Evolutionary conservation across 805 yeast genomes (phyloP).

Genomic region (Wickerhamomyces sydowiorum): DNA sequence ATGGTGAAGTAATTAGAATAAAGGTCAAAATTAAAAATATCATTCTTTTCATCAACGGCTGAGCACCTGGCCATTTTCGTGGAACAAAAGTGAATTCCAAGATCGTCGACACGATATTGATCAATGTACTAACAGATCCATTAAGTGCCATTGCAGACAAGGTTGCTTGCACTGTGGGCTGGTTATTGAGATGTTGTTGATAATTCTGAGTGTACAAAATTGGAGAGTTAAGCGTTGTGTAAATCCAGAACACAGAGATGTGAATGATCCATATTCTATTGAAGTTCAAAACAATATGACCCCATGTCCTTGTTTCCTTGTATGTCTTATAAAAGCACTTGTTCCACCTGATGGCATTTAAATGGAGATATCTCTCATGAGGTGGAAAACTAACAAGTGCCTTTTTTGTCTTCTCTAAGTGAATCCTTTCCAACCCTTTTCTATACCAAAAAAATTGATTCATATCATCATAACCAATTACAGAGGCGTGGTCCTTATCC

Average conservation of each 20-base stretch:
- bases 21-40: conserved; percentile 36
- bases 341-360: conserved; percentile 59
- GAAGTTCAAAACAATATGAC: conserved; percentile 66
- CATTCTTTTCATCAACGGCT: conserved; percentile 46
- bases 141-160: conserved; percentile 60
- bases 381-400: conserved; percentile 32
- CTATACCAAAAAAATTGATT: conserved; percentile 85
- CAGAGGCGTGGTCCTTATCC: conserved; percentile 60
- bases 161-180: conserved; percentile 52
- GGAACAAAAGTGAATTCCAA: conserved; percentile 65
- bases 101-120: conserved; percentile 50
- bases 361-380: conserved; percentile 46
- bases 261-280: conserved; percentile 79
- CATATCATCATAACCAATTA: conserved; percentile 86
- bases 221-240: conserved; percentile 62
- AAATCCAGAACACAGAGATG: conserved; percentile 70
- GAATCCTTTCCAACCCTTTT: conserved; percentile 57
- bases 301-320: conserved; percentile 70
- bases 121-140: conserved; percentile 54
- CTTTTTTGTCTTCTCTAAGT: conserved; percentile 34
- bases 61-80: conserved; percentile 67
- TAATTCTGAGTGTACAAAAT: conserved; percentile 59
- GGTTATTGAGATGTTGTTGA: conserved; percentile 45
- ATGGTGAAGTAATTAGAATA: conserved; percentile 42
- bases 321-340: conserved; percentile 70